Base-by-base conservation (phyloP, 495 filamentous ascomycete genomes). In the Hyaloscypha variabilis region DNA sequence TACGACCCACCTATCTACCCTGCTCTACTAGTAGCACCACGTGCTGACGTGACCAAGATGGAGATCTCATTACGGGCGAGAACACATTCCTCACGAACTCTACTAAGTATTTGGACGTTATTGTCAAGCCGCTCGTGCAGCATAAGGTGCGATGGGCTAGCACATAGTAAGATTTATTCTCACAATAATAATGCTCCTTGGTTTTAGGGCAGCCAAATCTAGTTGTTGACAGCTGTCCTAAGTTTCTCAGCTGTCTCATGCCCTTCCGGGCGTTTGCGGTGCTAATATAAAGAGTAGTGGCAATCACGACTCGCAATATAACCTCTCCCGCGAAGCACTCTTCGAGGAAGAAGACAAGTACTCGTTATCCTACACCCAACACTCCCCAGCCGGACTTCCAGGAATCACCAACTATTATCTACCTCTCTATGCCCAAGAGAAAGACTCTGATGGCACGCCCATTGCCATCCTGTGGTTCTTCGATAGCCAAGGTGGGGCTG, bases 321-420 rank as follows among this genome's bases (percentile, higher is more conserved):
- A 90, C 65, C 75, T 90, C 29, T 85, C 84, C 0, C 78, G 85
- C 2, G 56, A 74, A 49, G 77, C 74, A 17, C 79, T 92, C 23
- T 81, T 87, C 36, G 73, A 74, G 0, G 78, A 83, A 17, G 90
- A 92, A 72, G 74, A 74, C 26, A 68, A 59, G 11, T 89, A 84
- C 66, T 30, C 67, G 2, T 84, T 85, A 62, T 77, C 82, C n/a
- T 76, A 84, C 17, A 91, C 88, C 6, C 72, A 75, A 5, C 77
- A 81, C 68, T 88, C 72, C 72, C 74, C 69, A 62, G 26, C 46
- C 26, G 66, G 51, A n/a, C 71, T 76, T 10, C 78, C 83, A 5
- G 90, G 90, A n/a, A 77, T 90, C 0, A 83, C 87, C 0, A 92
- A 93, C 67, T 92, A 92, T 69, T 91, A 86, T 65, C 75, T 92